These are phyloP conservation scores for Ziziphus jujuba DNA, from an alignment of 306 rosid genomes.

Conservation along the genomic window DNA sequence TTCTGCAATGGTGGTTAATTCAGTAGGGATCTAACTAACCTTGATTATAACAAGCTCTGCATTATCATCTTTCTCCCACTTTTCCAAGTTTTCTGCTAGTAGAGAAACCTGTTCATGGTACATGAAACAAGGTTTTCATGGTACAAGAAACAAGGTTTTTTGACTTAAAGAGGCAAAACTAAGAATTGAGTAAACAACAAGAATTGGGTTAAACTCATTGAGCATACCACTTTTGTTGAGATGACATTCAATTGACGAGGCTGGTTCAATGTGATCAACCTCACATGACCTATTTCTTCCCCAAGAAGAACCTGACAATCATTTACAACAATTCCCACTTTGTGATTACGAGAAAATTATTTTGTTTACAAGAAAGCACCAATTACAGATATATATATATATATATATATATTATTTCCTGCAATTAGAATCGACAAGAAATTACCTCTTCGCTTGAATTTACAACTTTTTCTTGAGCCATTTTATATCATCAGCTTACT, in stretches of 20 bases:
- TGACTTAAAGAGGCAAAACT: not conserved
- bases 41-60: constrained; percentile 76
- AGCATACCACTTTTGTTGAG: constrained; percentile 63
- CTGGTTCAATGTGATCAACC: constrained; percentile 75
- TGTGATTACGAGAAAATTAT: not conserved
- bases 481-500: constrained; percentile 18
- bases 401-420: not conserved
- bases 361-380: constrained; percentile 8
- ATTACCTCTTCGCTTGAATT: constrained; percentile 50
- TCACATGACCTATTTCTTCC: constrained; percentile 70
- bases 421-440: constrained; percentile 6
- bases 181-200: not conserved
- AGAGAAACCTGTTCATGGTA: constrained; percentile 59
- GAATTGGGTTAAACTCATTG: not conserved
- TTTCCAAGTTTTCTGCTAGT: constrained; percentile 74
- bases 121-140: not conserved
- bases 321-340: constrained; percentile 20
- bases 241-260: constrained; percentile 87
- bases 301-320: constrained; percentile 67
- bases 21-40: constrained; percentile 44
- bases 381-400: not conserved
- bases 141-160: not conserved
- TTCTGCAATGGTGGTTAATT: not conserved
- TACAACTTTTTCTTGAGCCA: constrained; percentile 45
- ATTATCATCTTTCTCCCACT: constrained; percentile 80